phyloP scores from a whole-genome alignment of 2,329 filamentous ascomycete genomes.

The Curvularia sp. region DNA sequence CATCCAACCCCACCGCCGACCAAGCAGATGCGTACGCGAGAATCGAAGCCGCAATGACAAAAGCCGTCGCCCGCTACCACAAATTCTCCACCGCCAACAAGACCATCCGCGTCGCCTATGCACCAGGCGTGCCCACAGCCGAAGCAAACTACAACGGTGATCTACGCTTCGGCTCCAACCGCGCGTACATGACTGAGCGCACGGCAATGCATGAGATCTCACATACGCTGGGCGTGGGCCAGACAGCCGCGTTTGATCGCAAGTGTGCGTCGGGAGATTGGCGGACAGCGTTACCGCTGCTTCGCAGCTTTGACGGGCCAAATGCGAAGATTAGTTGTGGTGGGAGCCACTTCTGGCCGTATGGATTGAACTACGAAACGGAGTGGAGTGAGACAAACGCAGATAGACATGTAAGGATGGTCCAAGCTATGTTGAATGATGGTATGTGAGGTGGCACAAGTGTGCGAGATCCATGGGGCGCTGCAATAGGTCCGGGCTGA shows the following conservation, averaged over 20 bases:
- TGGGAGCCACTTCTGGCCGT: slow-evolving; percentile 45
- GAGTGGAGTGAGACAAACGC: slow-evolving; percentile 49
- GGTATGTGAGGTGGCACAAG: slow-evolving; percentile 39
- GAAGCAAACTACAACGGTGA: slow-evolving; percentile 49
- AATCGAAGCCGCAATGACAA: slow-evolving; percentile 44
- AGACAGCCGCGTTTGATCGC: slow-evolving; percentile 41
- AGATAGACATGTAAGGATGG: slow-evolving; percentile 44
- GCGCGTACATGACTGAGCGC: slow-evolving; percentile 46
- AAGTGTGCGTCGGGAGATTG: slow-evolving; percentile 44
- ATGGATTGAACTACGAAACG: slow-evolving; percentile 47
- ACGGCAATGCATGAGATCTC: slow-evolving; percentile 48
- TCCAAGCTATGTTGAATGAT: slow-evolving; percentile 46
- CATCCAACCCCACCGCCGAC: slow-evolving; percentile 40
- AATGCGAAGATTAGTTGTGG: slow-evolving; percentile 46
- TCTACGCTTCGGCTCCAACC: slow-evolving; percentile 44
- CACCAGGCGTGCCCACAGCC: slow-evolving; percentile 44
- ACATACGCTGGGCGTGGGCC: slow-evolving; percentile 46
- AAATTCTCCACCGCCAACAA: slow-evolving; percentile 37
- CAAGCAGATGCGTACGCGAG: slow-evolving; percentile 43
- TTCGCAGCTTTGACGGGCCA: slow-evolving; percentile 41
- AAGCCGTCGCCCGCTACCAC: slow-evolving; percentile 39
- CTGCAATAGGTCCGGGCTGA: too few relatives aligned
- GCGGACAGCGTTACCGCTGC: slow-evolving; percentile 43
- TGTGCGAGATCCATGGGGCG: too few relatives aligned
- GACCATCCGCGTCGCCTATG: slow-evolving; percentile 40